phyloP scores from a whole-genome alignment of 768 basidiomycete genomes.

The Galerina marginata region DNA sequence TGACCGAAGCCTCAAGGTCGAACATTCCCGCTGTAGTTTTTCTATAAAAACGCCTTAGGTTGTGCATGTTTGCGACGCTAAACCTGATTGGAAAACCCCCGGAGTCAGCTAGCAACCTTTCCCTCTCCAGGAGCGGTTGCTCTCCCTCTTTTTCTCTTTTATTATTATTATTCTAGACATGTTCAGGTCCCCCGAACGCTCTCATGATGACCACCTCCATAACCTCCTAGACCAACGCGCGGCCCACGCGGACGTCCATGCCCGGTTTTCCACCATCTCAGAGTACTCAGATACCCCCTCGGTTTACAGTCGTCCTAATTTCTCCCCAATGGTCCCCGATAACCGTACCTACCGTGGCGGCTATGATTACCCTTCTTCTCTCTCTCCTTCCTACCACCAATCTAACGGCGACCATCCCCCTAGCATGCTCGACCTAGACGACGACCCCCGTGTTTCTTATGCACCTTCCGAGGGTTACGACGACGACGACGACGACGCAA shows the following conservation, averaged over 20 bases:
- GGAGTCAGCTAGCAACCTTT: slow-evolving; percentile 15
- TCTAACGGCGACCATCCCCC: slow-evolving; percentile 42
- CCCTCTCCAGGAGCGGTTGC: slow-evolving; percentile 4
- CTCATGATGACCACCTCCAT: slow-evolving; percentile 53
- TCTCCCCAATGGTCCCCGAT: slow-evolving; percentile 54
- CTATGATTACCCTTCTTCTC: slow-evolving; percentile 28
- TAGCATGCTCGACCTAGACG: slow-evolving; percentile 63
- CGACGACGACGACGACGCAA: slow-evolving; percentile 36
- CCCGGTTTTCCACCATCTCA: slow-evolving; percentile 59
- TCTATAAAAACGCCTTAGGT: slow-evolving; percentile 15
- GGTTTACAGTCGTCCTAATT: slow-evolving; percentile 65
- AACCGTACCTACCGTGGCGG: slow-evolving; percentile 31
- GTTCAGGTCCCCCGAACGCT: slow-evolving; percentile 46
- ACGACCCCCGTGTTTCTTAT: slow-evolving; percentile 49
- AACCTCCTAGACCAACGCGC: slow-evolving; percentile 59
- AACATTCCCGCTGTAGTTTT: slow-evolving; percentile 16
- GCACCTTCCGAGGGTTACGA: slow-evolving; percentile 33
- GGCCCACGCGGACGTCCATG: slow-evolving; percentile 52
- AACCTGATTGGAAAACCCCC: slow-evolving; percentile 20
- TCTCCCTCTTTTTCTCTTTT: slow-evolving; percentile 6
- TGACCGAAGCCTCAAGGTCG: background rate
- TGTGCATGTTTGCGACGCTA: slow-evolving; percentile 27
- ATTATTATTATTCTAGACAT: slow-evolving; percentile 30
- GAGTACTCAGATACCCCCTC: slow-evolving; percentile 73
- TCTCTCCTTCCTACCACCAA: slow-evolving; percentile 28